Evolutionary conservation across 257 asterid genomes (phyloP), one percentile per base, ranked within the genome.

Genomic region (Echites panduratus): DNA sequence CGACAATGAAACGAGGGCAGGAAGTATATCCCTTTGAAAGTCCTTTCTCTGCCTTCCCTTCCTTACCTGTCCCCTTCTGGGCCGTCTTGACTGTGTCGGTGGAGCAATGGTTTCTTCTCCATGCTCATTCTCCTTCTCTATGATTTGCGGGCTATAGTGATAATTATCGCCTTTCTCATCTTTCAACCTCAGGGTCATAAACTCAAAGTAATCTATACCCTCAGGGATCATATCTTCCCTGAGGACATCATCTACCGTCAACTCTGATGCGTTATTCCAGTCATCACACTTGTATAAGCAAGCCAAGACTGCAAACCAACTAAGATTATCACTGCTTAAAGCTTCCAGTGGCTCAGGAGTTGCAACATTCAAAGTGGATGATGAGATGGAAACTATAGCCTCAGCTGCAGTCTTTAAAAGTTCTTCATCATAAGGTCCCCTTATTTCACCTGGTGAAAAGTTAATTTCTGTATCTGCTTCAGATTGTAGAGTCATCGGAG

Each of bases 21-120:
- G 96, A 73, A 91, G 92, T 38, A 89, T 64, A 75, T 89, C 94
- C 78, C 87, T 77, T 43, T 87, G 94, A 76, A 91, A 91, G 71
- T 91, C 96, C 38, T 81, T 84, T 19, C 74, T 58, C 57, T 68
- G 89, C 76, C 88, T 83, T 58, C 90, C 87, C 66, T 86, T 81
- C 56, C 86, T 82, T 41, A 80, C 77, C 76, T 74, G 81, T 73
- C 91, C 85, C 79, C 90, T 83, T 70, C 88, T 81, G 3, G 80
- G 67, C 73, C 90, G 75, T 76, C 78, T 82, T 9, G 72, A 70
- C 59, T 57, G 63, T 3, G 74, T 40, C n/a, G n/a, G n/a, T 38
- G 61, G 65, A 54, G 44, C 75, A 41, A 65, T 72, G 0, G 63
- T 57, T 57, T 82, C 88, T 4, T 80, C 87, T 10, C 79, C 81